Percentiles rank a stretch among this genome's conserved stretches.
phyloP scores from a whole-genome alignment of 805 yeast species.

The Metschnikowia cerradonensis region DNA sequence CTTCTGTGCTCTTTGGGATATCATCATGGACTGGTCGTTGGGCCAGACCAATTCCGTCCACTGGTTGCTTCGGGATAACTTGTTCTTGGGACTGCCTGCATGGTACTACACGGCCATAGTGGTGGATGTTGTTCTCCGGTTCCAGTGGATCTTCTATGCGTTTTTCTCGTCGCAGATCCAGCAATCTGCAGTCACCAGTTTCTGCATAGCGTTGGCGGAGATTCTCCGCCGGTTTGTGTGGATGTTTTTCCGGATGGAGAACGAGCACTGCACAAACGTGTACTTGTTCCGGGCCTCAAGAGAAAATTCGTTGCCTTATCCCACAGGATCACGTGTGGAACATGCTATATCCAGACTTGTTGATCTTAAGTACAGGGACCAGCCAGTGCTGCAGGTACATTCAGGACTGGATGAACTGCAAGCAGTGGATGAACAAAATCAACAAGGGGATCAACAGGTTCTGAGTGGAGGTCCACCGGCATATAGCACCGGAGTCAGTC shows the following conservation, averaged over 20 bases:
- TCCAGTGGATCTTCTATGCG: conserved; percentile 90
- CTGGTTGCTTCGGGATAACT: conserved; percentile 62
- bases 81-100: conserved; percentile 54
- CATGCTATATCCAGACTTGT: conserved; percentile 35
- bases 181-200: conserved; percentile 85
- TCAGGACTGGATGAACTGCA: too few relatives aligned
- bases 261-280: conserved; percentile 92
- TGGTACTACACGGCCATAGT: conserved; percentile 75
- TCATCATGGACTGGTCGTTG: conserved; percentile 94
- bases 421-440: background rate
- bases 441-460: background rate
- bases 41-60: conserved; percentile 61
- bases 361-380: conserved; percentile 23
- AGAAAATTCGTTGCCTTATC: conserved; percentile 82
- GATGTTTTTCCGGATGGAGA: conserved; percentile 91
- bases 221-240: conserved; percentile 79
- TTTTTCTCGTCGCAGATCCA: conserved; percentile 71
- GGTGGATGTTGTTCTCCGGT: conserved; percentile 68
- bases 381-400: too few relatives aligned
- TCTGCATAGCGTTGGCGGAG: conserved; percentile 79
- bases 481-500: background rate
- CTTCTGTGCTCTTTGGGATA: conserved; percentile 77
- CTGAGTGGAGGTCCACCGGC: conserved; percentile 2
- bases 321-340: conserved; percentile 34
- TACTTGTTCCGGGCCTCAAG: conserved; percentile 80